Evolutionary conservation across 345 rosid species (phyloP).

Genomic region (Psidium friedrichsthalianum): DNA sequence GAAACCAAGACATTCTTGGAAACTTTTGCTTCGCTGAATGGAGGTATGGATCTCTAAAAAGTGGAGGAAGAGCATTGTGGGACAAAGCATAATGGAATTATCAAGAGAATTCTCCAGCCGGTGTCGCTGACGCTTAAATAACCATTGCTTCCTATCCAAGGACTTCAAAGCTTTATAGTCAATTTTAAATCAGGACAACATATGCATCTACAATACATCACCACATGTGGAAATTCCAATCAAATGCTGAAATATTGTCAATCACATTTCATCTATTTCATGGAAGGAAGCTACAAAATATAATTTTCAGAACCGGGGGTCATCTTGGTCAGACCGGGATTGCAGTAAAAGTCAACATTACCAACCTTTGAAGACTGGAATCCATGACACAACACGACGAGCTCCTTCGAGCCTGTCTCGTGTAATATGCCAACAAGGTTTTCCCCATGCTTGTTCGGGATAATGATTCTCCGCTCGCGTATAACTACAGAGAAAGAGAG

Average conservation of each 20-base stretch:
- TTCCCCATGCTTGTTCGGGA: constrained; percentile 55
- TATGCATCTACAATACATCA: not conserved
- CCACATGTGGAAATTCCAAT: not conserved
- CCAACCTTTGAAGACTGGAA: constrained; percentile 67
- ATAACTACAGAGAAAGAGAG: constrained; percentile 1
- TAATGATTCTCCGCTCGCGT: constrained; percentile 22
- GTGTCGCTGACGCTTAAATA: not conserved
- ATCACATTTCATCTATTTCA: not conserved
- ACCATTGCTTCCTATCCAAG: not conserved
- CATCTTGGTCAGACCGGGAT: not conserved
- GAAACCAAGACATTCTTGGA: not conserved
- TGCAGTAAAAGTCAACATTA: not conserved
- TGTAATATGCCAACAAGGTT: constrained; percentile 72
- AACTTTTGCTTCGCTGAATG: not conserved
- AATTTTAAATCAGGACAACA: not conserved
- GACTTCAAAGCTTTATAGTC: not conserved
- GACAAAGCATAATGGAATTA: not conserved
- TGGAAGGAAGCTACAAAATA: not conserved
- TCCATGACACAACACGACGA: constrained; percentile 83
- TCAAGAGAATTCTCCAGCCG: not conserved
- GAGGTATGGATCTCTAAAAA: not conserved
- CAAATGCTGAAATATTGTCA: not conserved
- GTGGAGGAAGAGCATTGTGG: not conserved
- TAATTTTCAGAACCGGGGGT: not conserved
- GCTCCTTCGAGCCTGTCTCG: constrained; percentile 63